A percentile compares a stretch with the other conserved stretches of the same genome.
phyloP scores from a whole-genome alignment of 768 basidiomycete species.

The Infundibulicybe gibba region DNA sequence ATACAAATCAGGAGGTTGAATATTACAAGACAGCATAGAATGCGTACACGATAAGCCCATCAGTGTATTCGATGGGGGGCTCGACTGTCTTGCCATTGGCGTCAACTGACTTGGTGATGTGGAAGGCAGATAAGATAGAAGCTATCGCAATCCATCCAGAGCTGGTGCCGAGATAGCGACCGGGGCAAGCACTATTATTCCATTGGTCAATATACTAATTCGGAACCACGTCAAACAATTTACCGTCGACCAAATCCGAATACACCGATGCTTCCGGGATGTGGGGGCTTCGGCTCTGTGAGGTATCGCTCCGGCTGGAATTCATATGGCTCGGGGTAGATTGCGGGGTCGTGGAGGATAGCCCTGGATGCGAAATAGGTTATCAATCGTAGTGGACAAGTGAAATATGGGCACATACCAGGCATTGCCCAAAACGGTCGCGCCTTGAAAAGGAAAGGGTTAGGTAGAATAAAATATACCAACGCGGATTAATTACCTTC shows the following conservation, averaged over 20 bases:
- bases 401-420: too few relatives aligned
- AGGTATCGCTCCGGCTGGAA: conserved; percentile 52
- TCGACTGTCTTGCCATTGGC: conserved; percentile 3
- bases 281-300: conserved; percentile 30
- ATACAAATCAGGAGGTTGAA: not conserved
- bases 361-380: too few relatives aligned
- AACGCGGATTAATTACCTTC: too few relatives aligned
- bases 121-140: conserved; percentile 2
- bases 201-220: not conserved
- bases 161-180: not conserved
- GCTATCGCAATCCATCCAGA: conserved; percentile 4
- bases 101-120: conserved; percentile 3
- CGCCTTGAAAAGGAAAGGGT: too few relatives aligned
- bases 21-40: conserved; percentile 1
- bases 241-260: conserved; percentile 60
- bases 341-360: too few relatives aligned
- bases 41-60: conserved; percentile 7
- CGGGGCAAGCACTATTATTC: conserved; percentile 5
- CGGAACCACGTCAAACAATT: conserved; percentile 7
- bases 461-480: too few relatives aligned
- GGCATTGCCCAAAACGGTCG: too few relatives aligned
- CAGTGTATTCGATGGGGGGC: conserved; percentile 4
- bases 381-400: too few relatives aligned
- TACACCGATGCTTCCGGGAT: conserved; percentile 41
- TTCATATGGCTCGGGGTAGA: conserved; percentile 37